Evolutionary conservation across 352 stramenopile species (phyloP).

Genomic region (Phytophthora agathidicida): DNA sequence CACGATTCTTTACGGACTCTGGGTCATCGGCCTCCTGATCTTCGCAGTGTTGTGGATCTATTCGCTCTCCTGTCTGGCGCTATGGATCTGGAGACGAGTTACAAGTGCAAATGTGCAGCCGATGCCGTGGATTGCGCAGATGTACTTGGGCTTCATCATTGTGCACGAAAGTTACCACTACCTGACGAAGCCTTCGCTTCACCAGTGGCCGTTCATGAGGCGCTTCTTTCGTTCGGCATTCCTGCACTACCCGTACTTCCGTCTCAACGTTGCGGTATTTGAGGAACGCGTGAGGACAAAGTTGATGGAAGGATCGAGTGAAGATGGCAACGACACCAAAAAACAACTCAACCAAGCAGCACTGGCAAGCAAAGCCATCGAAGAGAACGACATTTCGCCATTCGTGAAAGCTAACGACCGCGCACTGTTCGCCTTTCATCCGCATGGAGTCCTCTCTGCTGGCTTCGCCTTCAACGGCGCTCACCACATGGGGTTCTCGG

Average conservation of each 20-base stretch:
- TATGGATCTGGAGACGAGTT: slow-evolving; percentile 14
- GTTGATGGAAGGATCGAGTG: not conserved
- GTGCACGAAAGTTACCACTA: slow-evolving; percentile 55
- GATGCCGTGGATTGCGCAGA: slow-evolving; percentile 14
- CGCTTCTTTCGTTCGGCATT: slow-evolving; percentile 42
- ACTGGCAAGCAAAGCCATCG: slow-evolving; percentile 9
- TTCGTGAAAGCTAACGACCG: slow-evolving; percentile 20
- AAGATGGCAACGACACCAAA: slow-evolving; percentile 9
- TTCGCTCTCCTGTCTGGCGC: slow-evolving; percentile 17
- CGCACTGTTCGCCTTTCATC: slow-evolving; percentile 57
- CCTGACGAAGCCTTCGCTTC: slow-evolving; percentile 22
- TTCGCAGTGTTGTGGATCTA: slow-evolving; percentile 24
- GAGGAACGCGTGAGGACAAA: slow-evolving; percentile 33
- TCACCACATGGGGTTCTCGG: slow-evolving; percentile 51
- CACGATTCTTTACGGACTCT: slow-evolving; percentile 36
- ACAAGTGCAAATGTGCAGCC: not conserved
- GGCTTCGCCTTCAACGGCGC: slow-evolving; percentile 61
- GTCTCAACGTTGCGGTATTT: slow-evolving; percentile 46
- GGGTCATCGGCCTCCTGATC: slow-evolving; percentile 40
- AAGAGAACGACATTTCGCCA: slow-evolving; percentile 16
- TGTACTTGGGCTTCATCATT: slow-evolving; percentile 41
- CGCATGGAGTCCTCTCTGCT: slow-evolving; percentile 65
- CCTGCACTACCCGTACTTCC: slow-evolving; percentile 59
- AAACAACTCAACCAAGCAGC: not conserved
- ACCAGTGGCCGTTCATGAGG: slow-evolving; percentile 52